Percentiles rank a stretch among this genome's conserved stretches.
These are phyloP conservation scores for Pythium phragmiticola DNA, from an alignment of 352 stramenopile species.

Conservation along the genomic window DNA sequence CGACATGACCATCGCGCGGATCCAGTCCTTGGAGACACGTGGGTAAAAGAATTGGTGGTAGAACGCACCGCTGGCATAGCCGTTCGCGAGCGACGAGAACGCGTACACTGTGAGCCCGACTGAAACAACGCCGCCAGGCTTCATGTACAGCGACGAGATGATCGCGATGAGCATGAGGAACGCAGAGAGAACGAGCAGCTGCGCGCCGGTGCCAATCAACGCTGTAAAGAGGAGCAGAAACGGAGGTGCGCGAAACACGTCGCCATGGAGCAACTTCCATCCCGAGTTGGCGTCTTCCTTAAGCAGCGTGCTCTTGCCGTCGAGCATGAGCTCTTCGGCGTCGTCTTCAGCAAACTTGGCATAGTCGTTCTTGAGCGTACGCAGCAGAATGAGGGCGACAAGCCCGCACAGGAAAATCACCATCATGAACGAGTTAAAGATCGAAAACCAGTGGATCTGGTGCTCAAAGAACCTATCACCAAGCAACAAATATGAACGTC, in stretches of 20 bases:
- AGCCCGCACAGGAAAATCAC: conserved; percentile 95
- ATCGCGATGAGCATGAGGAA: conserved; percentile 96
- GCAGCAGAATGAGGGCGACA: conserved; percentile 92
- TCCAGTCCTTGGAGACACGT: conserved; percentile 89
- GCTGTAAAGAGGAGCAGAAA: conserved; percentile 95
- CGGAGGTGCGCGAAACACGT: conserved; percentile 92
- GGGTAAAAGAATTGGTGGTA: conserved; percentile 93
- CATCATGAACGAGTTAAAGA: conserved; percentile 99
- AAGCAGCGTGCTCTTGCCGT: conserved; percentile 75
- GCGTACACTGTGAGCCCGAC: conserved; percentile 95
- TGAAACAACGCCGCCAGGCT: conserved; percentile 94
- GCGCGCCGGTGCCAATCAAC: conserved; percentile 94
- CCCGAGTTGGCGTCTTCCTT: conserved; percentile 87
- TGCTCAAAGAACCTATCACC: conserved; percentile 96
- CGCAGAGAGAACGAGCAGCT: conserved; percentile 93
- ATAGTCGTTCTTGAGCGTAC: conserved; percentile 94
- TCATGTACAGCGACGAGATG: conserved; percentile 94
- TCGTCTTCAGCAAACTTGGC: conserved; percentile 89
- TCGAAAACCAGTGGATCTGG: conserved; percentile 98
- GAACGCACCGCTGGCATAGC: conserved; percentile 88
- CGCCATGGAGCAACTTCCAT: conserved; percentile 96
- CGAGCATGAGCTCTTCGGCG: conserved; percentile 83
- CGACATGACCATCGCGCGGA: conserved; percentile 85
- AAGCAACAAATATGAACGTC: background rate
- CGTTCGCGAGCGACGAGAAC: conserved; percentile 90